A percentile compares a stretch with the other conserved stretches of the same genome.
Conservation (phyloP, 2,329 filamentous ascomycete genomes). For the Pseudocercospora eumusae region DNA sequence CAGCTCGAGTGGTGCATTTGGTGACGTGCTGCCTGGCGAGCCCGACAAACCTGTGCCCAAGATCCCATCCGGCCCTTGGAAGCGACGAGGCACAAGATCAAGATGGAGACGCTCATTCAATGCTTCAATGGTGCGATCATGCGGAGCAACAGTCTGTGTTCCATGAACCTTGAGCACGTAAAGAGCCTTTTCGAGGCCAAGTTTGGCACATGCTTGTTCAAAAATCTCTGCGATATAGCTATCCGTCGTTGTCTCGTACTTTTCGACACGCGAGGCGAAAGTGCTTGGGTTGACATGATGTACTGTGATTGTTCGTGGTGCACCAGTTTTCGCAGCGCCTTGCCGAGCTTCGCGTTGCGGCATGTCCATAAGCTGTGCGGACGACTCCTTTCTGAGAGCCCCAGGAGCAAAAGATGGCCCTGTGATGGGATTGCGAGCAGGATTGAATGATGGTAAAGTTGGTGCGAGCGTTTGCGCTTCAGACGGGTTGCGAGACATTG, state of each 20-base stretch:
- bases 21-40: constrained; percentile 69
- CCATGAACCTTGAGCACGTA: constrained; percentile 77
- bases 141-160: constrained; percentile 71
- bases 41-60: constrained; percentile 68
- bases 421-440: constrained; percentile 54
- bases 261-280: constrained; percentile 69
- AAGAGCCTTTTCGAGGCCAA: constrained; percentile 75
- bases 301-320: constrained; percentile 70
- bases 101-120: constrained; percentile 74
- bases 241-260: constrained; percentile 73
- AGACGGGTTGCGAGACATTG: constrained; percentile 19
- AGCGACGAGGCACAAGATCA: constrained; percentile 72
- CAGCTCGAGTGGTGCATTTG: constrained; percentile 65
- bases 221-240: constrained; percentile 82
- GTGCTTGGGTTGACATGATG: constrained; percentile 68
- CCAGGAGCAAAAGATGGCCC: constrained; percentile 50
- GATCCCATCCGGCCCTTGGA: constrained; percentile 54
- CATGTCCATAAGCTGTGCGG: constrained; percentile 43
- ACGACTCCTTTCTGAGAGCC: constrained; percentile 47
- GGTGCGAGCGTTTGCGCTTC: constrained; percentile 24
- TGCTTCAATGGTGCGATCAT: constrained; percentile 76
- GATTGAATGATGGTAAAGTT: constrained; percentile 38
- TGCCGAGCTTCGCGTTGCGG: constrained; percentile 53
- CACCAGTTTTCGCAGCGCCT: constrained; percentile 53
- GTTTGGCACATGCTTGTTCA: constrained; percentile 73